phyloP scores from a whole-genome alignment of 83 land plant genomes.

The Picea abies region DNA sequence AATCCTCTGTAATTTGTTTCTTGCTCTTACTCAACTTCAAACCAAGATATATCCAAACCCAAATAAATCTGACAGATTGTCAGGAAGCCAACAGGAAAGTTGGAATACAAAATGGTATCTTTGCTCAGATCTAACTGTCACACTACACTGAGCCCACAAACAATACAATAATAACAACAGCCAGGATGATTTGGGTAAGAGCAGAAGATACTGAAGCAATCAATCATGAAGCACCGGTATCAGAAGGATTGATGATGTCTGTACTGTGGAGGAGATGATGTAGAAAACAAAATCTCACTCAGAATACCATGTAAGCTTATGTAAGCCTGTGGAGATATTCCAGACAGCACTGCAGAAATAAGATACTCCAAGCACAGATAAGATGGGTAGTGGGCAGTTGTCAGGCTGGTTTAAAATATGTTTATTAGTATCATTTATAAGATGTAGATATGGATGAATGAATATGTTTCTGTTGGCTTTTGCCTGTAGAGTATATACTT shows the following conservation, averaged over 20 bases:
- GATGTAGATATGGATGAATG: slow-evolving; percentile 18
- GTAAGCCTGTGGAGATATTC: slow-evolving; percentile 12
- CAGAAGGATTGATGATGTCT: slow-evolving; percentile 11
- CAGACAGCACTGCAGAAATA: slow-evolving; percentile 18
- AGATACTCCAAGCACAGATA: slow-evolving; percentile 12
- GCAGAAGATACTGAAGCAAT: slow-evolving; percentile 17
- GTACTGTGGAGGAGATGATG: slow-evolving; percentile 13
- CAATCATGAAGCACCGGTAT: slow-evolving; percentile 7
- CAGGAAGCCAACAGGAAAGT: slow-evolving; percentile 8
- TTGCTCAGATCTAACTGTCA: background rate
- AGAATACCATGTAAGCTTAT: slow-evolving; percentile 13
- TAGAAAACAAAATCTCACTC: slow-evolving; percentile 19
- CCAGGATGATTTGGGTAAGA: background rate
- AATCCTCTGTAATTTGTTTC: background rate
- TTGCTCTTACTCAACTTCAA: background rate
- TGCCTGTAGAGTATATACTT: background rate
- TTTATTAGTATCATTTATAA: background rate
- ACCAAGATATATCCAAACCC: background rate
- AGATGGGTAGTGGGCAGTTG: slow-evolving; percentile 14
- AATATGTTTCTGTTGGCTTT: slow-evolving; percentile 7
- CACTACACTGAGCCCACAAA: background rate
- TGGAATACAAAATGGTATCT: background rate
- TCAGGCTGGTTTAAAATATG: slow-evolving; percentile 3
- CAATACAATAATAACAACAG: background rate
- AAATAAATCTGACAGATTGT: background rate